phyloP scores from a whole-genome alignment of 108 stramenopile species.

The Skeletonema costatum region DNA sequence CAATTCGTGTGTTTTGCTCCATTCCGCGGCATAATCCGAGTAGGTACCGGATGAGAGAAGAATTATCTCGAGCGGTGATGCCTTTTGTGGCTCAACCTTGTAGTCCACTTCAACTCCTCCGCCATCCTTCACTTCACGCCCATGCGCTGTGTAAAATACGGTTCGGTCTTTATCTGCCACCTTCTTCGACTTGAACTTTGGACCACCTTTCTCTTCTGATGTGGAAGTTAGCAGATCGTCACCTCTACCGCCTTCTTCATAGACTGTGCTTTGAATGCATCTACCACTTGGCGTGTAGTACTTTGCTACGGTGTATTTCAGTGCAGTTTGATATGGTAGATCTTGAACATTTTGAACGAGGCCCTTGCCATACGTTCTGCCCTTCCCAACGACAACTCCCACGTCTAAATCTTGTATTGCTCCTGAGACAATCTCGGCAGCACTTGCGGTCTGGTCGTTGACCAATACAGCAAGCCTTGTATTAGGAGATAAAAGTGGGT shows the following conservation, averaged over 20 bases:
- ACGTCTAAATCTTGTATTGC: constrained; percentile 97
- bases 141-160: constrained; percentile 73
- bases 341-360: constrained; percentile 97
- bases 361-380: constrained; percentile 96
- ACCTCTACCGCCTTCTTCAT: constrained; percentile 70
- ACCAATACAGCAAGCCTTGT: constrained; percentile 91
- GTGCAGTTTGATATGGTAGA: constrained; percentile 80
- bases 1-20: constrained; percentile 72
- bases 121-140: constrained; percentile 86
- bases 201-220: constrained; percentile 32
- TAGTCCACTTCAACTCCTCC: constrained; percentile 94
- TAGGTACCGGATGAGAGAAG: constrained; percentile 75
- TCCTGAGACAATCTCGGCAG: constrained; percentile 96
- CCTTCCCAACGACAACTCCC: constrained; percentile 90
- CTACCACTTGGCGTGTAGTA: constrained; percentile 97
- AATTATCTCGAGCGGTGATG: constrained; percentile 86
- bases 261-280: constrained; percentile 89
- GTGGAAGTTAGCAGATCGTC: constrained; percentile 14
- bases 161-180: constrained; percentile 71
- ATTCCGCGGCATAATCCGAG: constrained; percentile 86
- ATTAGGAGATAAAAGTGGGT: constrained; percentile 76
- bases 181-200: constrained; percentile 59
- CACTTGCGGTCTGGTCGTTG: constrained; percentile 90
- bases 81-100: constrained; percentile 82
- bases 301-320: constrained; percentile 97